Conservation (phyloP, 257 asterid genomes). For the Fraxinus quadrangulata region DNA sequence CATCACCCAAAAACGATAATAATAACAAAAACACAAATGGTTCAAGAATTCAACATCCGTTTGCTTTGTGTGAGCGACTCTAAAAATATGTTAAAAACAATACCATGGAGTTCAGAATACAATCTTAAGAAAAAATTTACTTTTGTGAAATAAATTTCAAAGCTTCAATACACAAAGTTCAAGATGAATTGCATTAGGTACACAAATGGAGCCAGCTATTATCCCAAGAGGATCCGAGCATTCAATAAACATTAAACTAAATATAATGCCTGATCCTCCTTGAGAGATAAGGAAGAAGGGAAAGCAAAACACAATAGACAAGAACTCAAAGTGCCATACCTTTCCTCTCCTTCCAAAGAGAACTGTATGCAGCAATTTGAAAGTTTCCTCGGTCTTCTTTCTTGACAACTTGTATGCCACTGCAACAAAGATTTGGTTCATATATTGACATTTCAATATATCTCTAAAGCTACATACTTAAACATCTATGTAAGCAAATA, state of each 20-base stretch:
- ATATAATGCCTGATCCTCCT: not conserved
- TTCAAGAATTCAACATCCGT: not conserved
- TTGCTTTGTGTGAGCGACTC: not conserved
- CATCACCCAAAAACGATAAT: not conserved
- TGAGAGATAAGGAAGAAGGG: not conserved
- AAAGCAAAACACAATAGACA: slow-evolving; percentile 10
- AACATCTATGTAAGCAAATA: not conserved
- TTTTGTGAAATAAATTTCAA: not conserved
- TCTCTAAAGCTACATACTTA: slow-evolving; percentile 15
- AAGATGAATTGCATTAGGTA: not conserved
- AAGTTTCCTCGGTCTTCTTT: slow-evolving; percentile 81
- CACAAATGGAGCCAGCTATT: not conserved
- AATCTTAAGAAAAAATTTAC: not conserved
- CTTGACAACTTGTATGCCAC: slow-evolving; percentile 79
- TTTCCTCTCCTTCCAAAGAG: slow-evolving; percentile 92
- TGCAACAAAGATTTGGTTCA: slow-evolving; percentile 42
- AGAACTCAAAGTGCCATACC: slow-evolving; percentile 44
- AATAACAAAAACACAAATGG: not conserved
- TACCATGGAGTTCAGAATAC: slow-evolving; percentile 10
- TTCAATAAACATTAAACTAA: not conserved
- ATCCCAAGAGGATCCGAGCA: not conserved
- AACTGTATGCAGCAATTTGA: slow-evolving; percentile 70
- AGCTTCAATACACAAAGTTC: not conserved
- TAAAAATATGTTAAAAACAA: slow-evolving; percentile 4
- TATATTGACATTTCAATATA: slow-evolving; percentile 18